Evolutionary conservation across 2,329 filamentous ascomycete genomes (phyloP), one percentile per base, ranked within the genome.

Genomic region (Ophiostoma fasciatum): DNA sequence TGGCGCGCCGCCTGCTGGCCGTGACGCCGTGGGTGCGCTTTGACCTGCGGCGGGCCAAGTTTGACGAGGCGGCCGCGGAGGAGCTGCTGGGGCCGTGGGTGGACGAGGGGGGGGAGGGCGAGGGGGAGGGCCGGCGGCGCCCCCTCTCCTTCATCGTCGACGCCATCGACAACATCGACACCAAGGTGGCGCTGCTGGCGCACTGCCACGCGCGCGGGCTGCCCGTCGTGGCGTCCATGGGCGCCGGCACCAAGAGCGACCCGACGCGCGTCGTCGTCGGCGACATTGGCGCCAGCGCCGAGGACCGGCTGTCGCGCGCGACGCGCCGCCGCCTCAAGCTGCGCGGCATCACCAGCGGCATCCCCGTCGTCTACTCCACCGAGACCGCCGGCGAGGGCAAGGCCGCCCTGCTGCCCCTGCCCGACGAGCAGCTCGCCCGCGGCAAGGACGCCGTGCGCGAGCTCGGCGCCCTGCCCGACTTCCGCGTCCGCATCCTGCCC

Each of bases 131-230:
- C 28, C 12, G n/a, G n/a, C 11, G 25, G 7, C 28, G 14, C 1
- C 68, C 51, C 67, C 67, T 87, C 1, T 79, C 88, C 48, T 98
- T 78, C 50, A 75, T 98, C n/a, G 74, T 98, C 25, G 90, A 98
- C 57, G 92, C 88, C 17, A 98, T 98, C 46, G 90, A 98, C 57
- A 96, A 98, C 52, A 96, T 98, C 43, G 83, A 94, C 35, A 93
- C 84, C 36, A 98, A 98, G 61, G 88, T 98, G 4, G 80, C 78
- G 14, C 62, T 98, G 37, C 65, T 98, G 28, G 77, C 84, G 49
- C 93, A 92, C 59, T 98, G 90, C 59, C 68, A 87, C 52, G 71
- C 76, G 42, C 70, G 84, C 51, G 64, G 68, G 2, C 63, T 96
- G 19, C 78, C 75, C 1, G 84, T 98, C 20, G 87, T 98, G 43